Evolutionary conservation across 345 rosid species (phyloP).

Genomic region (Bruguiera gymnorhiza): DNA sequence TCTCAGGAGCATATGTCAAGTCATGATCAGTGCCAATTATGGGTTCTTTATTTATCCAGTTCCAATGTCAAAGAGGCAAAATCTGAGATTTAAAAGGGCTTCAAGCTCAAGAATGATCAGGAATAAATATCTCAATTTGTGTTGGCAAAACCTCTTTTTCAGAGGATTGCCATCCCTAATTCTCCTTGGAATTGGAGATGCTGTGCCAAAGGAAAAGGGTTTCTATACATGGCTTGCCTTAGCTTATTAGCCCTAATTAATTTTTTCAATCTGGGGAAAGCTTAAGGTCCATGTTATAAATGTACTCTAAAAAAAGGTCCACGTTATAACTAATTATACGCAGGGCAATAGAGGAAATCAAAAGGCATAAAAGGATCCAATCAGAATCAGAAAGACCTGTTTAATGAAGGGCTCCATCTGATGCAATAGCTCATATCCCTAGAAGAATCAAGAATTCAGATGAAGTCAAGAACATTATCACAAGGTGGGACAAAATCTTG

Average conservation of each 20-base stretch:
- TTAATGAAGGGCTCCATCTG: slow-evolving; percentile 78
- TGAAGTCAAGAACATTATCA: slow-evolving; percentile 5
- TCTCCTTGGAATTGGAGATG: not conserved
- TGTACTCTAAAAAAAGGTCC: too few species aligned
- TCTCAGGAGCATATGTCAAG: too few species aligned
- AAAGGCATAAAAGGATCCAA: too few species aligned
- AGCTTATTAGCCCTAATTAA: not conserved
- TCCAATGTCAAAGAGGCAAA: not conserved
- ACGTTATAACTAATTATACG: too few species aligned
- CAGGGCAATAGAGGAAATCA: too few species aligned
- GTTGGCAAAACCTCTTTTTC: not conserved
- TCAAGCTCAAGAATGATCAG: not conserved
- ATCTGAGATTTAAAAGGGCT: not conserved
- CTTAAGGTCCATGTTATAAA: not conserved
- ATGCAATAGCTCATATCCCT: slow-evolving; percentile 77
- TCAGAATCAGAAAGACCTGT: slow-evolving; percentile 43
- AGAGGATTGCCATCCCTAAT: not conserved
- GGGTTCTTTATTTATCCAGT: not conserved
- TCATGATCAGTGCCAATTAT: too few species aligned
- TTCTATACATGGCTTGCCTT: too few species aligned
- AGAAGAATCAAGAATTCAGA: slow-evolving; percentile 17
- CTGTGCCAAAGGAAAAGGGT: too few species aligned
- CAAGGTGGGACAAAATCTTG: not conserved
- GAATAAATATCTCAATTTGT: not conserved
- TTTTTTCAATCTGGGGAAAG: not conserved